phyloP scores from a whole-genome alignment of 805 yeast species.

The Lipomyces sp. region DNA sequence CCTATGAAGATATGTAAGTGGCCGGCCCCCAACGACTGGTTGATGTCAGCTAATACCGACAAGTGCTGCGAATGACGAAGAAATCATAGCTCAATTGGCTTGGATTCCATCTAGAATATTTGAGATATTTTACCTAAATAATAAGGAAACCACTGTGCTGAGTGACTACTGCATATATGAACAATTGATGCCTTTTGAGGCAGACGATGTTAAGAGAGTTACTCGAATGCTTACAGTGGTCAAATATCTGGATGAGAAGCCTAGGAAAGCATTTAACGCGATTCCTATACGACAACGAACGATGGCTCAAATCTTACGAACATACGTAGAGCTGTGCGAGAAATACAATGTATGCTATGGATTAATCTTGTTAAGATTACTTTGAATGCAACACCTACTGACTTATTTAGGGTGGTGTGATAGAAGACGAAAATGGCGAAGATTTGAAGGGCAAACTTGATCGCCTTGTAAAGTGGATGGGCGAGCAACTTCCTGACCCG shows the following conservation, averaged over 20 bases:
- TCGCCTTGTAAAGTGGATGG: slow-evolving; percentile 60
- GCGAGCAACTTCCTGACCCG: slow-evolving; percentile 60
- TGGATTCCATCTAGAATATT: slow-evolving; percentile 71
- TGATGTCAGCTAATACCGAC: neutral
- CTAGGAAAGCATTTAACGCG: slow-evolving; percentile 69
- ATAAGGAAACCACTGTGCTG: slow-evolving; percentile 62
- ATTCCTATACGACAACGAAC: slow-evolving; percentile 71
- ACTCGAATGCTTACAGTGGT: slow-evolving; percentile 58
- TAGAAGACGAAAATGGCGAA: slow-evolving; percentile 18
- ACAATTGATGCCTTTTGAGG: slow-evolving; percentile 61
- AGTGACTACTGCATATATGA: slow-evolving; percentile 69
- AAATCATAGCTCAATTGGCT: slow-evolving; percentile 46
- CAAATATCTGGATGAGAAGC: slow-evolving; percentile 57
- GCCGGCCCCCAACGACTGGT: neutral
- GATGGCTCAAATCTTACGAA: slow-evolving; percentile 56
- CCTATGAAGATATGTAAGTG: slow-evolving; percentile 44
- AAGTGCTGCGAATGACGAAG: slow-evolving; percentile 40
- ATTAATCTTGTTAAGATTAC: slow-evolving; percentile 30
- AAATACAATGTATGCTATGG: slow-evolving; percentile 46
- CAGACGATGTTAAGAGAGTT: slow-evolving; percentile 52
- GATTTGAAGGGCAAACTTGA: slow-evolving; percentile 19
- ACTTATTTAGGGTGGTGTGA: slow-evolving; percentile 21
- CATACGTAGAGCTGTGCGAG: slow-evolving; percentile 58
- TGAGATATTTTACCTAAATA: slow-evolving; percentile 74
- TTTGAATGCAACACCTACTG: slow-evolving; percentile 20